phyloP scores from a whole-genome alignment of 352 stramenopile species.

The Pythium volutum region DNA sequence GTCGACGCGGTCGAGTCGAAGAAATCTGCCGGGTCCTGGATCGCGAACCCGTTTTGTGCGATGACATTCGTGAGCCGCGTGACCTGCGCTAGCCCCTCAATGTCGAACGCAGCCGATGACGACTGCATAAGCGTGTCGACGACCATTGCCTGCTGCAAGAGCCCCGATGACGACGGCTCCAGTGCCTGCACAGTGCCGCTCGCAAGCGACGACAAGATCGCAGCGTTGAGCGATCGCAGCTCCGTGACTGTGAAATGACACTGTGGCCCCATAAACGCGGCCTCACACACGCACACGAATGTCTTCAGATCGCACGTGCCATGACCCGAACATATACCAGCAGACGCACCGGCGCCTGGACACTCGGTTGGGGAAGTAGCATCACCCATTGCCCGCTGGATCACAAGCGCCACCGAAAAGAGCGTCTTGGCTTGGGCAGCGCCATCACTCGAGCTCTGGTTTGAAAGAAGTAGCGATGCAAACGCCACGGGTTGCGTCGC shows the following conservation, averaged over 20 bases:
- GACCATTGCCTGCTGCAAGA: conserved; percentile 54
- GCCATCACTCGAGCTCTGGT: conserved; percentile 17
- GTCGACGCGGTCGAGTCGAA: conserved; percentile 37
- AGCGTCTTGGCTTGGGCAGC: conserved; percentile 35
- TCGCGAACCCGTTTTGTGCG: conserved; percentile 39
- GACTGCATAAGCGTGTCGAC: conserved; percentile 42
- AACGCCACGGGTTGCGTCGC: conserved; percentile 38
- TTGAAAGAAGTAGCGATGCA: conserved; percentile 32
- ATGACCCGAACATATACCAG: conserved; percentile 30
- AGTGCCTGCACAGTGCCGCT: conserved; percentile 21
- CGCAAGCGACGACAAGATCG: conserved; percentile 43
- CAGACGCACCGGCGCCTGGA: conserved; percentile 4
- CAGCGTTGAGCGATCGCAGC: conserved; percentile 37
- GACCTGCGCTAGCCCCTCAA: conserved; percentile 31
- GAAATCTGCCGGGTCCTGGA: conserved; percentile 39
- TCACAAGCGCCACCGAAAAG: conserved; percentile 42
- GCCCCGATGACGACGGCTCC: conserved; percentile 41
- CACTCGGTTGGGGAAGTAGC: conserved; percentile 4
- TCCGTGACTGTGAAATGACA: conserved; percentile 39
- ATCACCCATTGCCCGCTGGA: conserved; percentile 35
- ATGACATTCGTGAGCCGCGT: conserved; percentile 40
- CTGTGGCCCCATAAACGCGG: conserved; percentile 38
- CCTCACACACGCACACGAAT: conserved; percentile 29
- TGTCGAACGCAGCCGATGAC: conserved; percentile 34
- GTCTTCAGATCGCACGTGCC: conserved; percentile 33